Evolutionary conservation across 306 rosid genomes (phyloP).

Genomic region (Quercus robur): DNA sequence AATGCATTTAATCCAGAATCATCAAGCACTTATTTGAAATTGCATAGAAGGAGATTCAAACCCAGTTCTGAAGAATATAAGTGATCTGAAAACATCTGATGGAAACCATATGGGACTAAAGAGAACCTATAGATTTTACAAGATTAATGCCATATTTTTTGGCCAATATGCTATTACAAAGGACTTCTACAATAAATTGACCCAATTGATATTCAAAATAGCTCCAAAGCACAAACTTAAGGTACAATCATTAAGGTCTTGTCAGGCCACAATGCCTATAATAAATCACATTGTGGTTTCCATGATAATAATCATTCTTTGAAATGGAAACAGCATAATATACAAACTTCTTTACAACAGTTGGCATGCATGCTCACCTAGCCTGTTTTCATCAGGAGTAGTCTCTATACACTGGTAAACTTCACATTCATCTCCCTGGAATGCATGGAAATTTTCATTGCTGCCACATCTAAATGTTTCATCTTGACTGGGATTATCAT

Average conservation of each 20-base stretch:
- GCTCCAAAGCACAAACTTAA: background rate
- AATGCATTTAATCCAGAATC: conserved; percentile 6
- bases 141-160: background rate
- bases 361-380: conserved; percentile 34
- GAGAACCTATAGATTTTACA: background rate
- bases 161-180: background rate
- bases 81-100: background rate
- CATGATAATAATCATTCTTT: background rate
- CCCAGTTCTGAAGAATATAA: background rate
- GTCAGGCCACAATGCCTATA: background rate
- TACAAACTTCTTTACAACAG: background rate
- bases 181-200: background rate
- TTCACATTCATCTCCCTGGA: conserved; percentile 25
- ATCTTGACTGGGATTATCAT: conserved; percentile 26
- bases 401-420: conserved; percentile 25
- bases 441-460: conserved; percentile 27
- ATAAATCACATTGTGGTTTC: background rate
- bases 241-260: background rate
- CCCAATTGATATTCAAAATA: background rate
- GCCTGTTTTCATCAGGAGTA: conserved; percentile 20
- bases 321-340: background rate
- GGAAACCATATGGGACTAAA: background rate
- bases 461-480: conserved; percentile 8
- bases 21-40: no score
- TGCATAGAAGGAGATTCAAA: background rate